Conservation (phyloP, 2,329 filamentous ascomycete species). For the Fusarium nematophilum region DNA sequence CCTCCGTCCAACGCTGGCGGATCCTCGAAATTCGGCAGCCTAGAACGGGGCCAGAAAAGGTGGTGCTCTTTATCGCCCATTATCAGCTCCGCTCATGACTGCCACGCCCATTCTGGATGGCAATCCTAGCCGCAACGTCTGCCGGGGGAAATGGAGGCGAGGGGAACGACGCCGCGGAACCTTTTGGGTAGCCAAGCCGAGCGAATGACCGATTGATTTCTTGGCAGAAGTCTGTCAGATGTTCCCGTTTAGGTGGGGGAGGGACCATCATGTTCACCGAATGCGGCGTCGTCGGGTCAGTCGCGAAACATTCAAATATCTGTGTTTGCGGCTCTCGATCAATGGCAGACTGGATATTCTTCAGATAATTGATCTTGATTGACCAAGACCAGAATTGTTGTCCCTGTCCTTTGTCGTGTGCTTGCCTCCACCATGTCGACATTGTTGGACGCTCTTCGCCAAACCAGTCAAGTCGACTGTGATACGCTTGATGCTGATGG, state of each 20-base stretch:
- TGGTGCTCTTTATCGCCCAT: not conserved
- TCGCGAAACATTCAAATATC: constrained; percentile 9
- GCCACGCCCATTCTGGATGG: constrained; percentile 10
- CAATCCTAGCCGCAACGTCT: constrained; percentile 27
- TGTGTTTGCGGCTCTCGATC: not conserved
- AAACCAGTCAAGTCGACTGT: constrained; percentile 48
- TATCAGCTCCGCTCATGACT: not conserved
- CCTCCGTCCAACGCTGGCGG: constrained; percentile 5
- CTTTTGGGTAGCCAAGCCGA: constrained; percentile 30
- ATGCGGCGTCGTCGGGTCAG: not conserved
- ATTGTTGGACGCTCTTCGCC: constrained; percentile 43
- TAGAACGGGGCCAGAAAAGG: constrained; percentile 13
- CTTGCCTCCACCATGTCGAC: constrained; percentile 36
- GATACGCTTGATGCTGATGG: constrained; percentile 51
- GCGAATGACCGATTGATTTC: constrained; percentile 20
- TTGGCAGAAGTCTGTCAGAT: constrained; percentile 10
- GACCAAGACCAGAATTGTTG: not conserved
- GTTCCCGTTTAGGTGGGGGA: constrained; percentile 18
- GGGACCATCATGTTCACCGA: not conserved
- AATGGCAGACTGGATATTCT: constrained; percentile 4
- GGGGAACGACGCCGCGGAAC: constrained; percentile 11
- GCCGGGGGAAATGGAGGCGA: constrained; percentile 26
- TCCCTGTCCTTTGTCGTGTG: not conserved
- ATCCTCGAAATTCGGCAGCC: constrained; percentile 22
- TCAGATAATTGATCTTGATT: constrained; percentile 1